A percentile compares a stretch with the other conserved stretches of the same genome.
Evolutionary conservation across 805 yeast species (phyloP).

Genomic region (Myxozyma monticola): DNA sequence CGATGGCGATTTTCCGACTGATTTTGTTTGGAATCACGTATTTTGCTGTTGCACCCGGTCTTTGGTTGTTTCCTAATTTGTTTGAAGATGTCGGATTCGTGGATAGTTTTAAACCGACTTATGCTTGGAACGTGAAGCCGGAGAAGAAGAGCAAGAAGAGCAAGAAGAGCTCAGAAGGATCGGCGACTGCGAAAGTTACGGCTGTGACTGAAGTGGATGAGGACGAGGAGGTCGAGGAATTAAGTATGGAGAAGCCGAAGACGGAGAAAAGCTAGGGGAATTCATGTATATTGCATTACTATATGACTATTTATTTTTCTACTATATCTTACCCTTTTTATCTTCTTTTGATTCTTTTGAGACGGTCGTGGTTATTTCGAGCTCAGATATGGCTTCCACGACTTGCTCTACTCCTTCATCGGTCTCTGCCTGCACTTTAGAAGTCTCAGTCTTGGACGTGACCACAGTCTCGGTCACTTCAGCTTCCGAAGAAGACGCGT

Average conservation of each 20-base stretch:
- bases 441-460: neutral
- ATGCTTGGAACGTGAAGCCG: slow-evolving; percentile 61
- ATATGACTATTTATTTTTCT: neutral
- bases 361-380: neutral
- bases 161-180: neutral
- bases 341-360: neutral
- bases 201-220: slow-evolving; percentile 6
- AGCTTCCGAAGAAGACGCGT: too few relatives aligned
- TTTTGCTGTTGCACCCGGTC: slow-evolving; percentile 63
- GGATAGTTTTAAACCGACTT: slow-evolving; percentile 88
- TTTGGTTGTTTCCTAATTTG: slow-evolving; percentile 95
- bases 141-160: slow-evolving; percentile 24
- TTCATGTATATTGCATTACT: neutral
- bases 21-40: slow-evolving; percentile 63
- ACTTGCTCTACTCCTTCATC: neutral
- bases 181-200: slow-evolving; percentile 1
- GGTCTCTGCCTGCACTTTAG: neutral
- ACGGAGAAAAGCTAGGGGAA: neutral
- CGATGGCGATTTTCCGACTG: slow-evolving; percentile 74
- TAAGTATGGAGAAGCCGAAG: slow-evolving; percentile 4
- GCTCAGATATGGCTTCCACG: neutral
- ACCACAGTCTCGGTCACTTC: neutral
- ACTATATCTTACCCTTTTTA: neutral
- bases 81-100: slow-evolving; percentile 93
- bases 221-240: slow-evolving; percentile 11